phyloP scores from a whole-genome alignment of 1,139 yeast genomes.

The Geotrichum europaeum region DNA sequence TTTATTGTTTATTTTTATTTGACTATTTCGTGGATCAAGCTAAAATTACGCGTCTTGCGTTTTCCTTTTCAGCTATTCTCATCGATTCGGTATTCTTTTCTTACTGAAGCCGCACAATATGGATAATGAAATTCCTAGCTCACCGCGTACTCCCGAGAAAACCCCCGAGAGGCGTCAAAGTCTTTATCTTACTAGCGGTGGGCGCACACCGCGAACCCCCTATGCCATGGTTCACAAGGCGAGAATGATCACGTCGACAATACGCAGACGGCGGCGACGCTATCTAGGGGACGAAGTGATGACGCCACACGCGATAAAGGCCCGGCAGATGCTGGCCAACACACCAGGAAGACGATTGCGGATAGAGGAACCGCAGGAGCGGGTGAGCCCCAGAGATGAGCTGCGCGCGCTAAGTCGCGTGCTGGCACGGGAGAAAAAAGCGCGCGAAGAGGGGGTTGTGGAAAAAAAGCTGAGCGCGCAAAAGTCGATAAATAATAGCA shows the following conservation, averaged over 20 bases:
- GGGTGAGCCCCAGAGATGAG: conserved; percentile 12
- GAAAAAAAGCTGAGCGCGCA: neutral
- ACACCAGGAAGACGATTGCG: conserved; percentile 8
- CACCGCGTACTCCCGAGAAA: conserved; percentile 12
- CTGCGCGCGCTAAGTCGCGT: conserved; percentile 11
- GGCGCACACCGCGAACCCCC: conserved; percentile 12
- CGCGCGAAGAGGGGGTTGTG: conserved; percentile 1
- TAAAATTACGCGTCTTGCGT: neutral
- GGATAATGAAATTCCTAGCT: neutral
- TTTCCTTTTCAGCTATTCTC: neutral
- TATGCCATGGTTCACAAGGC: conserved; percentile 16
- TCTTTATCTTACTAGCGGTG: neutral
- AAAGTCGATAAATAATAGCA: neutral
- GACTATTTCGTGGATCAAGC: neutral
- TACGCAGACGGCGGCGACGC: conserved; percentile 10
- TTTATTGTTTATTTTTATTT: neutral
- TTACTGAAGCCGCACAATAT: neutral
- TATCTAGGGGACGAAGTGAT: conserved; percentile 8
- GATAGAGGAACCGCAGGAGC: neutral
- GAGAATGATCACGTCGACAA: conserved; percentile 14
- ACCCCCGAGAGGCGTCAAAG: conserved; percentile 1
- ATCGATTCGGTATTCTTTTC: neutral
- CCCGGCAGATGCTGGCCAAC: conserved; percentile 10
- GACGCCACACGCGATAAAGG: conserved; percentile 11
- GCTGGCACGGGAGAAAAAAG: conserved; percentile 8